phyloP scores from a whole-genome alignment of 2,329 filamentous ascomycete genomes.

The Pseudogymnoascus sp. region DNA sequence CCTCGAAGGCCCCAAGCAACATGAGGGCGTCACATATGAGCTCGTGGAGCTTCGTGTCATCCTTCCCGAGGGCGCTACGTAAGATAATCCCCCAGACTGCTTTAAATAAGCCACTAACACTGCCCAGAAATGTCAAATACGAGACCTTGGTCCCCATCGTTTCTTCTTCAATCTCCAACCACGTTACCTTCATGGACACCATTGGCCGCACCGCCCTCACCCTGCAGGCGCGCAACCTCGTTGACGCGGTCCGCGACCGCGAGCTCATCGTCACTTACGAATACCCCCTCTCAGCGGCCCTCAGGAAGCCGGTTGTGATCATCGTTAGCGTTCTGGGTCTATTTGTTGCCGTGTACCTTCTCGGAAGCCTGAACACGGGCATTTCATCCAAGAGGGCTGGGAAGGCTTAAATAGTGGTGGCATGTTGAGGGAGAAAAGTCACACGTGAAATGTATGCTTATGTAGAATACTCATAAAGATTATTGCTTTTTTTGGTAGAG shows the following conservation, averaged over 20 bases:
- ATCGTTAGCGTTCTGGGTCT: conserved; percentile 65
- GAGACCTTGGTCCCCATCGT: conserved; percentile 65
- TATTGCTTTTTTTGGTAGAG: not conserved
- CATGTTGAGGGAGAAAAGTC: not conserved
- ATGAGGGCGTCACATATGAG: conserved; percentile 80
- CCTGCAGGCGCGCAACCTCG: conserved; percentile 75
- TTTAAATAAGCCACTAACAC: conserved; percentile 30
- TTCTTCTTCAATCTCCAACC: conserved; percentile 49
- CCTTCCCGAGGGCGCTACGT: conserved; percentile 84
- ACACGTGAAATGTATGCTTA: conserved; percentile 5
- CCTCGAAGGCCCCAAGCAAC: conserved; percentile 80
- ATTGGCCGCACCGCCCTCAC: conserved; percentile 75
- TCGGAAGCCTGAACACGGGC: conserved; percentile 42
- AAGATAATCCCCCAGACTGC: conserved; percentile 45
- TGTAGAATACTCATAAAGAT: conserved; percentile 9
- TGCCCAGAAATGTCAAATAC: conserved; percentile 66
- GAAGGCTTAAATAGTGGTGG: not conserved
- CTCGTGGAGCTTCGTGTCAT: conserved; percentile 72
- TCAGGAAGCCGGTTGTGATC: conserved; percentile 81
- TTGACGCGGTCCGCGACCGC: conserved; percentile 81
- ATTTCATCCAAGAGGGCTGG: conserved; percentile 16
- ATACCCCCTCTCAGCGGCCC: conserved; percentile 61
- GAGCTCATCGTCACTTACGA: conserved; percentile 84
- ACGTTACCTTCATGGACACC: conserved; percentile 91
- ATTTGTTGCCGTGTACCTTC: conserved; percentile 64